A percentile compares a stretch with the other conserved stretches of the same genome.
phyloP scores from a whole-genome alignment of 2,329 filamentous ascomycete genomes.

The Cadophora gregata region DNA sequence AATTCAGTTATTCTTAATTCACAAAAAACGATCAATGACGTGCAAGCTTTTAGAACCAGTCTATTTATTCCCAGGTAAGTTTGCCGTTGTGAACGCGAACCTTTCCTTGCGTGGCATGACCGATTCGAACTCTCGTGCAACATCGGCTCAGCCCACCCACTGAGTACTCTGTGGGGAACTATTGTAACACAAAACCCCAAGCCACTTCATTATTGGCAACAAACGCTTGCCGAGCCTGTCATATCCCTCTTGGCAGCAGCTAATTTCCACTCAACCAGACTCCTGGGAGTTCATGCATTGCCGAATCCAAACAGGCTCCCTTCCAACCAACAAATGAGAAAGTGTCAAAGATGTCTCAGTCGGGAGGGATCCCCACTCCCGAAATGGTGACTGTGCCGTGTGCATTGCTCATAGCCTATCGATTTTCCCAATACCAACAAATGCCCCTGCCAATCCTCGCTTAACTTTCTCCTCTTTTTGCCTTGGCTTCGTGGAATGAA shows the following conservation, averaged over 20 bases:
- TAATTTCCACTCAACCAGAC: conserved; percentile 13
- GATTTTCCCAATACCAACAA: neutral
- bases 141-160: neutral
- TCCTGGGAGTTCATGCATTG: conserved; percentile 15
- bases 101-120: neutral
- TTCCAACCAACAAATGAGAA: neutral
- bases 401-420: neutral
- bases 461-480: conserved; percentile 1
- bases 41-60: too few species aligned
- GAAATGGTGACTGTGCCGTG: neutral
- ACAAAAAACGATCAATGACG: too few species aligned
- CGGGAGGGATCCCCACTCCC: neutral
- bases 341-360: neutral
- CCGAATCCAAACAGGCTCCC: neutral
- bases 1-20: too few species aligned
- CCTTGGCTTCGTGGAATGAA: neutral
- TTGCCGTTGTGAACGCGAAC: too few species aligned
- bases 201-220: neutral
- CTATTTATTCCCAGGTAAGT: too few species aligned
- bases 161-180: neutral
- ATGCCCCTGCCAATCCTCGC: neutral
- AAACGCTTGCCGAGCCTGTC: neutral
- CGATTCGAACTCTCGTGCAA: neutral
- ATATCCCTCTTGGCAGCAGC: neutral
- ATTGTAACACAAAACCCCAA: neutral